Percentiles rank a stretch among this genome's conserved stretches.
phyloP scores from a whole-genome alignment of 768 basidiomycete species.

The Lactarius evosmus region DNA sequence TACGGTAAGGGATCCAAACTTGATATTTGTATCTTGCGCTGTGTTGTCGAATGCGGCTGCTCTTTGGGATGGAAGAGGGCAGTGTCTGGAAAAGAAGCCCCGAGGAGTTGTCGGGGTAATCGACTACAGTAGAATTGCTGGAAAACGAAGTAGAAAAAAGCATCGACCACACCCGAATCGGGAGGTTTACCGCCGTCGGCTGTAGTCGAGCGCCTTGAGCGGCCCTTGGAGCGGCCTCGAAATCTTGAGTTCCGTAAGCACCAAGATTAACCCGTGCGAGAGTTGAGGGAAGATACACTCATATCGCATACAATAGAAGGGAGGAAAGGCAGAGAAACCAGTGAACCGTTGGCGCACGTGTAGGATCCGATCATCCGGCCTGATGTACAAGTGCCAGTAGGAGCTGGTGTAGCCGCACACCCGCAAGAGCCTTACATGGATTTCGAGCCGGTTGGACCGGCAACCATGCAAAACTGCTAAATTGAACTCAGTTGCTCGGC shows the following conservation, averaged over 20 bases:
- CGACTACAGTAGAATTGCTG: neutral
- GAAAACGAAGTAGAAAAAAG: neutral
- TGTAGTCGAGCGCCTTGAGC: too few species aligned
- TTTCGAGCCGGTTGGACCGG: too few species aligned
- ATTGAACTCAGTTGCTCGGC: too few species aligned
- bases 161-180: neutral
- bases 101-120: neutral
- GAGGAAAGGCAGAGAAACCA: too few species aligned
- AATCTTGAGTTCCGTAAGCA: neutral
- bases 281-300: too few species aligned
- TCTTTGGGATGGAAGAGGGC: neutral
- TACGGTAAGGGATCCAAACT: neutral
- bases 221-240: neutral
- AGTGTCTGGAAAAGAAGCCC: neutral
- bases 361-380: too few species aligned
- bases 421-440: too few species aligned
- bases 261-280: conserved; percentile 11
- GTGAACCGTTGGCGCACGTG: too few species aligned
- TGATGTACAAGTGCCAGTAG: too few species aligned
- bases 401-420: too few species aligned
- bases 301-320: too few species aligned
- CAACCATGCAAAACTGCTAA: too few species aligned
- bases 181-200: neutral
- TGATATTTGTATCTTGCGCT: neutral
- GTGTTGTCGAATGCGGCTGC: neutral